These are phyloP conservation scores for Carex cristatella DNA, from an alignment of 176 grass and related monocot species.

Conservation along the genomic window DNA sequence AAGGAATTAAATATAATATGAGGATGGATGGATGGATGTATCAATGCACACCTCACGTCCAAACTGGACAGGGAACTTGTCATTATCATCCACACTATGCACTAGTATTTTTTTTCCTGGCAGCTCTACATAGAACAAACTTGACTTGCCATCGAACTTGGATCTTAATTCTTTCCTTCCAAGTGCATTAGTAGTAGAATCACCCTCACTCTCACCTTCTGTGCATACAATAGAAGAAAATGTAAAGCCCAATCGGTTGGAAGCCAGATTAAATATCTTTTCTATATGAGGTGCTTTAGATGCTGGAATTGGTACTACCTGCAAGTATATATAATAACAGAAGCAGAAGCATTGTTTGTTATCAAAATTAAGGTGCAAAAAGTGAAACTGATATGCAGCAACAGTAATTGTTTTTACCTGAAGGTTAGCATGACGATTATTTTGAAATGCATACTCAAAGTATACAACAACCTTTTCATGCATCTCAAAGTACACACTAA, in stretches of 20 bases:
- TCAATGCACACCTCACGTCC: conserved; percentile 62
- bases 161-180: conserved; percentile 67
- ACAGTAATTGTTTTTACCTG: conserved; percentile 41
- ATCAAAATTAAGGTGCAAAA: conserved; percentile 11
- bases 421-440: conserved; percentile 77
- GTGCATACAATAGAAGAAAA: conserved; percentile 48
- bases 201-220: conserved; percentile 22
- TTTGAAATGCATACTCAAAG: conserved; percentile 76
- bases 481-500: conserved; percentile 64
- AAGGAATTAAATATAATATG: neutral
- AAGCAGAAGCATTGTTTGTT: conserved; percentile 30
- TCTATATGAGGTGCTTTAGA: conserved; percentile 54
- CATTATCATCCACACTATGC: conserved; percentile 43
- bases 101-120: conserved; percentile 58
- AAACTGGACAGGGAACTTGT: conserved; percentile 91
- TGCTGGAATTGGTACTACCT: conserved; percentile 69
- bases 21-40: neutral
- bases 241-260: conserved; percentile 73
- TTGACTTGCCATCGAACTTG: conserved; percentile 51
- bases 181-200: conserved; percentile 1
- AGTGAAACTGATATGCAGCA: neutral
- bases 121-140: conserved; percentile 84
- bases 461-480: conserved; percentile 51
- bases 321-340: neutral
- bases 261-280: conserved; percentile 81